Percentiles rank a stretch among this genome's conserved stretches.
These are phyloP conservation scores for Penicillium nucicola DNA, from an alignment of 495 filamentous ascomycete genomes.

Conservation along the genomic window DNA sequence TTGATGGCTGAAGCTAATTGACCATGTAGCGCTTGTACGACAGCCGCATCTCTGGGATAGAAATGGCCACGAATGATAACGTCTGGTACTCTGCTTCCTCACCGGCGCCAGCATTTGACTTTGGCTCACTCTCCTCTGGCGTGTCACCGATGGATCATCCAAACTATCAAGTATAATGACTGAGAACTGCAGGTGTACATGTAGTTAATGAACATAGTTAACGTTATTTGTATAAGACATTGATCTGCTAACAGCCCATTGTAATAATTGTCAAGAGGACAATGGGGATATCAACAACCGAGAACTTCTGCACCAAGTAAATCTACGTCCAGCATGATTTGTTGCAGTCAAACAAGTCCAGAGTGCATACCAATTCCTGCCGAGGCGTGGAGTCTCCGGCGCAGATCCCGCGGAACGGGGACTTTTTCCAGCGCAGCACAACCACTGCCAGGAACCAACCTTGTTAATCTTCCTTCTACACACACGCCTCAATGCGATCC, in stretches of 20 bases:
- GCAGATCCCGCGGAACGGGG: conserved; percentile 13
- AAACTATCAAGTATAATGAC: not conserved
- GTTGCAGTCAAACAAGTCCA: too few relatives aligned
- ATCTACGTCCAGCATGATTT: too few relatives aligned
- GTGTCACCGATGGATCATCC: not conserved
- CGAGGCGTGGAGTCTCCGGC: conserved; percentile 6
- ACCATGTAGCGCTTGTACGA: conserved; percentile 21
- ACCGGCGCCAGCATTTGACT: conserved; percentile 1
- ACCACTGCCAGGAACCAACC: not conserved
- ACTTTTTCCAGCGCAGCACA: not conserved
- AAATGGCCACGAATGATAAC: conserved; percentile 10
- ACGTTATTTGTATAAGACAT: not conserved
- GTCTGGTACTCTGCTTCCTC: conserved; percentile 9
- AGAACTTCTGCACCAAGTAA: too few relatives aligned
- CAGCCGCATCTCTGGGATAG: conserved; percentile 14
- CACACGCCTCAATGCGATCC: conserved; percentile 14
- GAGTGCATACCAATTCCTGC: not conserved
- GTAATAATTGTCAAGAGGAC: too few relatives aligned
- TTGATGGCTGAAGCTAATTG: not conserved
- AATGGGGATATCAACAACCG: too few relatives aligned
- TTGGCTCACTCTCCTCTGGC: not conserved
- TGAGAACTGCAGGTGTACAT: not conserved
- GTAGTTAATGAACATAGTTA: not conserved
- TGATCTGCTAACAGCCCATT: not conserved
- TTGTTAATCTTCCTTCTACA: not conserved